Evolutionary conservation across 805 yeast species (phyloP).

Genomic region (Saturnispora ahearnii): DNA sequence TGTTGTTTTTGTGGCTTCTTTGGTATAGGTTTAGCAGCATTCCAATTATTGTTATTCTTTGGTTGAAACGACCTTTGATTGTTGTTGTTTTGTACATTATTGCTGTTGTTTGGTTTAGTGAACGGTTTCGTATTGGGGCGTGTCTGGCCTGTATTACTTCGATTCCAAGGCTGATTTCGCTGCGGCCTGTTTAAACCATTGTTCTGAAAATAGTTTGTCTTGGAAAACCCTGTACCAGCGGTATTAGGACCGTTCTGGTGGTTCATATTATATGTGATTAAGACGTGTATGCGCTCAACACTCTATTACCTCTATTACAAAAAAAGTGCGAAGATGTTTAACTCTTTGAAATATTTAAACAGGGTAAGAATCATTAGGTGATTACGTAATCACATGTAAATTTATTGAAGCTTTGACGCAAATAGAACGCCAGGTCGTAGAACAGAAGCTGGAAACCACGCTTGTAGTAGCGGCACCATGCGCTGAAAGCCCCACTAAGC

Average conservation of each 20-base stretch:
- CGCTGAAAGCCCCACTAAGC: conserved; percentile 20
- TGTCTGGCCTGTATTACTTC: neutral
- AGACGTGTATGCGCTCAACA: neutral
- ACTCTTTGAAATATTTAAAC: neutral
- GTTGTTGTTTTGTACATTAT: neutral
- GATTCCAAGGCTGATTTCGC: neutral
- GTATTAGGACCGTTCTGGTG: conserved; percentile 2
- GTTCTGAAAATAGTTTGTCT: neutral
- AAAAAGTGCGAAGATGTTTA: neutral
- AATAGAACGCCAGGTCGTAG: conserved; percentile 26
- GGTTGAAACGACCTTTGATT: neutral
- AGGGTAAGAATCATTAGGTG: neutral
- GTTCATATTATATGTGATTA: neutral
- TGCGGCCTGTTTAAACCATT: neutral
- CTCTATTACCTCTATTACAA: neutral
- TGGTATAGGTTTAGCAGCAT: neutral
- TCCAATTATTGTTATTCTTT: neutral
- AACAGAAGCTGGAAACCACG: conserved; percentile 26
- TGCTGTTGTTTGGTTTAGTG: neutral
- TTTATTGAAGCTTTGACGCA: neutral
- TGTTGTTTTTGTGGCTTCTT: neutral
- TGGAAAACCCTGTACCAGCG: neutral
- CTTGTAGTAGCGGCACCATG: conserved; percentile 27
- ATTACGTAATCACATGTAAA: conserved; percentile 2
- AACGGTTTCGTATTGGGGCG: neutral